Conservation (phyloP, 2,329 filamentous ascomycete genomes). For the Lasiodiplodia hormozganensis region DNA sequence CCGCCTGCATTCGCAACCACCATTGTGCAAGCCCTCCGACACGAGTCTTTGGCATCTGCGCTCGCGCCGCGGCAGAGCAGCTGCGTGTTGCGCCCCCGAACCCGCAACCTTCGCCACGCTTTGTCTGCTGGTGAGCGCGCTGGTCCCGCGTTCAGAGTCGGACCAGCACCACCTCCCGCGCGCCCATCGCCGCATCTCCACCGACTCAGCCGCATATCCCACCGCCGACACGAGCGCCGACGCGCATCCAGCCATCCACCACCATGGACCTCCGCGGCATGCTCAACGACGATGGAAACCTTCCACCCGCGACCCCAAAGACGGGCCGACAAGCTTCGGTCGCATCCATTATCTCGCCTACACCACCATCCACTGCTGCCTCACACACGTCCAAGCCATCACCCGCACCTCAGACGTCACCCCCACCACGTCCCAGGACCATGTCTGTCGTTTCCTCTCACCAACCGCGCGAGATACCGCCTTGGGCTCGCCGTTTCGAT, state of each 20-base stretch:
- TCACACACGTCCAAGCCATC: constrained; percentile 26
- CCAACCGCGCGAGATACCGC: constrained; percentile 1
- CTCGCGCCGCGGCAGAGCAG: constrained; percentile 6
- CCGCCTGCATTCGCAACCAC: neutral
- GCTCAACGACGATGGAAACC: constrained; percentile 26
- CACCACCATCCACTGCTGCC: constrained; percentile 26
- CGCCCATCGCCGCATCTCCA: constrained; percentile 12
- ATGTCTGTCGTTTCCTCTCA: neutral
- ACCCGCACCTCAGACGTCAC: constrained; percentile 15
- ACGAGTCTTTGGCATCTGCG: neutral
- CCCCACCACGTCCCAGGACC: neutral
- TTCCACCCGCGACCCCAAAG: constrained; percentile 20
- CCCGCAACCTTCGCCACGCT: neutral
- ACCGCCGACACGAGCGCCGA: constrained; percentile 7
- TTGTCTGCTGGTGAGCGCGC: constrained; percentile 19
- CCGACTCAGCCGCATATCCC: constrained; percentile 24
- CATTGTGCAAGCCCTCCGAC: constrained; percentile 8
- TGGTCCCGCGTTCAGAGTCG: constrained; percentile 4
- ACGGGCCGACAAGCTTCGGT: constrained; percentile 26
- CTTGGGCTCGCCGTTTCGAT: constrained; percentile 27
- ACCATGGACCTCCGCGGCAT: constrained; percentile 28
- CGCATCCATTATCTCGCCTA: constrained; percentile 22
- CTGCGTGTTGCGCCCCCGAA: constrained; percentile 8
- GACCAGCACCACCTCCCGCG: constrained; percentile 7
- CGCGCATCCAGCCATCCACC: neutral